These are phyloP conservation scores for Auricularia heimuer DNA, from an alignment of 768 basidiomycete species.

Conservation along the genomic window DNA sequence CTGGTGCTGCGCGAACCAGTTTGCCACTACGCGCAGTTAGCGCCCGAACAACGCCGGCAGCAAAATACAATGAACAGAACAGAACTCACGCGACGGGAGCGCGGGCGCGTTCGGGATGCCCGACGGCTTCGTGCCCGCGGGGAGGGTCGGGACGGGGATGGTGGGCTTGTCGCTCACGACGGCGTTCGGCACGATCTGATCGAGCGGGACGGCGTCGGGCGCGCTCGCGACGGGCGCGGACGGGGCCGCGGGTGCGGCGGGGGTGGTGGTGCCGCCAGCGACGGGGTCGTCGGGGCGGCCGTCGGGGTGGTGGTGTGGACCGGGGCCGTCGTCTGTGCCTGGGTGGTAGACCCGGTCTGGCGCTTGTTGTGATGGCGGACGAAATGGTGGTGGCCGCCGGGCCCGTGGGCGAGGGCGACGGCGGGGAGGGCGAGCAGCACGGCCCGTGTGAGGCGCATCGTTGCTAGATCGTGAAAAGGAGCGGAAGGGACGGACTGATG, in stretches of 20 bases:
- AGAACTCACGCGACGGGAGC: neutral
- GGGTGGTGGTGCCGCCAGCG: neutral
- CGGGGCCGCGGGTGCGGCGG: neutral
- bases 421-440: neutral
- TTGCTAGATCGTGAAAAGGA: neutral
- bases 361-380: neutral
- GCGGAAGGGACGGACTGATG: neutral
- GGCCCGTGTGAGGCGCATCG: neutral
- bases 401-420: neutral
- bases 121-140: neutral
- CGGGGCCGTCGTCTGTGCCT: neutral
- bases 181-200: neutral
- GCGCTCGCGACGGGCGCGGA: neutral
- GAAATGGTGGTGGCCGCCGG: neutral
- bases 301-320: neutral
- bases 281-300: neutral
- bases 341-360: neutral
- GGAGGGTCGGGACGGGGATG: neutral
- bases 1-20: neutral
- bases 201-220: neutral
- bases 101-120: neutral
- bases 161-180: neutral
- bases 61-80: neutral
- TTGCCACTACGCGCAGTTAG: neutral
- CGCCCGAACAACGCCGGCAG: neutral